phyloP scores from a whole-genome alignment of 1,139 yeast species.

The Taphrina betulina region DNA sequence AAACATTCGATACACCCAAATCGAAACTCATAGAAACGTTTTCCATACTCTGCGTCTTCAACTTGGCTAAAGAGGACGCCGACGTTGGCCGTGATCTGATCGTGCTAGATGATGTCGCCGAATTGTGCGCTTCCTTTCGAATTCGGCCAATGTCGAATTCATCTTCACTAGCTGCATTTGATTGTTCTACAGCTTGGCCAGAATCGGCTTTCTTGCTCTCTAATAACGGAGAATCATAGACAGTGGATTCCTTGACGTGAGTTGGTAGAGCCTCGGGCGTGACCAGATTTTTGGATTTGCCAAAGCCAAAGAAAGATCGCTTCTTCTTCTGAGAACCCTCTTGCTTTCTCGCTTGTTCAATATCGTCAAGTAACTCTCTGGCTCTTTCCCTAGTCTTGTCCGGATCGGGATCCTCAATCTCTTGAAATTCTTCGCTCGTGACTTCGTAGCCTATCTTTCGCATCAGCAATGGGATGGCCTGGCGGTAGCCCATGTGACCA shows the following conservation, averaged over 20 bases:
- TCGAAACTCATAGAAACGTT: conserved; percentile 11
- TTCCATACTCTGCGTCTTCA: conserved; percentile 14
- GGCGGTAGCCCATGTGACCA: conserved; percentile 96
- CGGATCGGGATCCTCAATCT: conserved; percentile 94
- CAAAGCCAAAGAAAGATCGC: conserved; percentile 20
- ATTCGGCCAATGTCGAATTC: conserved; percentile 21
- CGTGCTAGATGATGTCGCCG: too few relatives aligned
- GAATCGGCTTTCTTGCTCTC: not conserved
- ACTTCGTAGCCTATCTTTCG: conserved; percentile 74
- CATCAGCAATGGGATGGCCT: conserved; percentile 80
- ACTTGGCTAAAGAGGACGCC: not conserved
- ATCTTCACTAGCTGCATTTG: not conserved
- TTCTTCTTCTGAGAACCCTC: conserved; percentile 38
- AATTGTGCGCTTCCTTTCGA: conserved; percentile 20
- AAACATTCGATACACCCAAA: not conserved
- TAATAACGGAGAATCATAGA: not conserved
- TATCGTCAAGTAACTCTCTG: conserved; percentile 39
- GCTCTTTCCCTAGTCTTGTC: conserved; percentile 65
- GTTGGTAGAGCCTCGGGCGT: conserved; percentile 29
- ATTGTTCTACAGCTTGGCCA: not conserved
- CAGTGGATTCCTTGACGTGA: not conserved
- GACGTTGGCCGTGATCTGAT: not conserved
- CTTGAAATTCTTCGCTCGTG: conserved; percentile 84
- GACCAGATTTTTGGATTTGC: conserved; percentile 22
- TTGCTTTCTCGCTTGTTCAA: conserved; percentile 45